Evolutionary conservation across 1,284 basidiomycete genomes (phyloP).

Genomic region (Heterobasidion irregulare): DNA sequence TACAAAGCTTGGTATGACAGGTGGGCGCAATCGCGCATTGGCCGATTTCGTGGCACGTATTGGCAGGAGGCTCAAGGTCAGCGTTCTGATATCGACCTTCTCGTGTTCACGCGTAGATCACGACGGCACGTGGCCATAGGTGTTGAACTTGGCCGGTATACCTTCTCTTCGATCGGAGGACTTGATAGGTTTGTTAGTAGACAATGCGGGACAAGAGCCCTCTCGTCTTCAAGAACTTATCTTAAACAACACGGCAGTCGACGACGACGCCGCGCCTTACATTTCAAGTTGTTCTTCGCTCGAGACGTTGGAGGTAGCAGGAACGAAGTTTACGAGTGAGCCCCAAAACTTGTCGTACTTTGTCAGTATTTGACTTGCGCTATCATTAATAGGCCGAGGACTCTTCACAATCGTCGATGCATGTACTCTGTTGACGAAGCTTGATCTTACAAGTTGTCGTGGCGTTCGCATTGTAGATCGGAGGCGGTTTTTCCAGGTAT

Average conservation of each 20-base stretch:
- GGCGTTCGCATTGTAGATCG: conserved; percentile 50
- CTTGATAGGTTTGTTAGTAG: conserved; percentile 36
- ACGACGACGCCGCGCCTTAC: conserved; percentile 44
- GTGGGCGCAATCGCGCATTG: conserved; percentile 26
- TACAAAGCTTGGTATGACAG: conserved; percentile 40
- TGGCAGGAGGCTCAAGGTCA: conserved; percentile 52
- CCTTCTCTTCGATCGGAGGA: conserved; percentile 42
- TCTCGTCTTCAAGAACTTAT: conserved; percentile 38
- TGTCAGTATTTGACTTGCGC: not conserved
- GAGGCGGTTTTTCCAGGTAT: conserved; percentile 60
- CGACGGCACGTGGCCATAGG: conserved; percentile 12
- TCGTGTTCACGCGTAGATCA: no score
- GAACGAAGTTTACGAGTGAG: conserved; percentile 54
- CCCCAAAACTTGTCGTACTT: not conserved
- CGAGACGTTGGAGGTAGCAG: conserved; percentile 39
- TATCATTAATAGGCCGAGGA: conserved; percentile 35
- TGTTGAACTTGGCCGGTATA: conserved; percentile 51
- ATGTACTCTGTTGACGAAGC: conserved; percentile 38
- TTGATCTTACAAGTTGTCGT: conserved; percentile 62
- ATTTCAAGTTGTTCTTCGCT: conserved; percentile 44
- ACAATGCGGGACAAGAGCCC: conserved; percentile 14
- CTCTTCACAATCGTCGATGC: conserved; percentile 50
- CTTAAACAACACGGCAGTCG: conserved; percentile 55
- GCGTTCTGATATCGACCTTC: no score
- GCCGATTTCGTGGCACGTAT: conserved; percentile 39